A percentile compares a stretch with the other conserved stretches of the same genome.
phyloP scores from a whole-genome alignment of 805 yeast species.

The Candida sithepensis region DNA sequence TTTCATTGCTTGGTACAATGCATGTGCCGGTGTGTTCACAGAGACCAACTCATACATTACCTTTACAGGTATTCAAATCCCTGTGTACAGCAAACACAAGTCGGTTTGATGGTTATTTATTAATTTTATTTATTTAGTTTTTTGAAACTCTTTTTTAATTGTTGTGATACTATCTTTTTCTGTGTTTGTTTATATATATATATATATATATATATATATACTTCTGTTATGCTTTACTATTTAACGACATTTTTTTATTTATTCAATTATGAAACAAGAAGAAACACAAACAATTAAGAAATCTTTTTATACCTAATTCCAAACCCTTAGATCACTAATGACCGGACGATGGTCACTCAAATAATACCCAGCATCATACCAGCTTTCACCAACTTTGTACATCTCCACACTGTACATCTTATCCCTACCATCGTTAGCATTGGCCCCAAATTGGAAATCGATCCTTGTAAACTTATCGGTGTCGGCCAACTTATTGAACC shows the following conservation, averaged over 20 bases:
- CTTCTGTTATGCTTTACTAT: not conserved
- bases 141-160: too few relatives aligned
- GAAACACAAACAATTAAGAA: too few relatives aligned
- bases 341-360: conserved; percentile 49
- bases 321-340: conserved; percentile 27
- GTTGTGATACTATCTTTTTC: too few relatives aligned
- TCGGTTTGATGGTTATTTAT: not conserved
- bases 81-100: not conserved
- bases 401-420: conserved; percentile 20
- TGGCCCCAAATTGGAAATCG: conserved; percentile 37
- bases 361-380: conserved; percentile 32
- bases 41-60: conserved; percentile 59
- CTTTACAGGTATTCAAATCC: conserved; percentile 11
- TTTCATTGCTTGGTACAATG: conserved; percentile 64
- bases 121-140: not conserved
- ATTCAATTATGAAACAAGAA: too few relatives aligned
- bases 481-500: conserved; percentile 27
- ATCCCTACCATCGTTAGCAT: conserved; percentile 16
- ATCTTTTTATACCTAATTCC: not conserved
- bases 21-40: conserved; percentile 65
- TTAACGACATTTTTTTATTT: not conserved
- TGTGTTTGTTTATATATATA: not conserved
- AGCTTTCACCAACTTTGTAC: conserved; percentile 35
- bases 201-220: not conserved
- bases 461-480: conserved; percentile 29